These are phyloP conservation scores for Tetrahymena thermophila DNA, from an alignment of 73 alveolate genomes.

Conservation along the genomic window DNA sequence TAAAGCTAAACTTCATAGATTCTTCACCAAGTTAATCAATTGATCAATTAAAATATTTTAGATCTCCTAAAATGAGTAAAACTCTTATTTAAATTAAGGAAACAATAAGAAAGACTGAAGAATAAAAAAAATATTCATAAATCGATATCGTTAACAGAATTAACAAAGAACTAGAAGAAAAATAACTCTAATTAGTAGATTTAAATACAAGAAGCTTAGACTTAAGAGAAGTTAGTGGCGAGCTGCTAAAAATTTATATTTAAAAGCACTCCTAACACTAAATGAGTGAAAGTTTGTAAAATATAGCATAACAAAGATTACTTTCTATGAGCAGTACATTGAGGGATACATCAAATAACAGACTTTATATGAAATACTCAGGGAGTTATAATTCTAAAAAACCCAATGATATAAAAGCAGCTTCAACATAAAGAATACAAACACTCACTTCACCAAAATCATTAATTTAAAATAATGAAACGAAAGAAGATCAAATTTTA, in stretches of 20 bases:
- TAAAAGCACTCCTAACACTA: background rate
- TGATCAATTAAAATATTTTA: background rate
- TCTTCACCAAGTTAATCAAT: background rate
- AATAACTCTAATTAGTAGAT: background rate
- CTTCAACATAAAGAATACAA: background rate
- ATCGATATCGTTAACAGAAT: background rate
- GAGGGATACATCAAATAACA: background rate
- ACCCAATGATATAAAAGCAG: background rate
- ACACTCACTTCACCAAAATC: background rate
- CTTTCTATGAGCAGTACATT: background rate
- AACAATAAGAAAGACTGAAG: background rate
- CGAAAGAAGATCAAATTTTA: background rate
- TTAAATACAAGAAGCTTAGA: background rate
- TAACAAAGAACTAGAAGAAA: background rate
- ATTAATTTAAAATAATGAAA: background rate
- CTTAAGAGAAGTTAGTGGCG: background rate
- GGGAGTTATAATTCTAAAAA: background rate
- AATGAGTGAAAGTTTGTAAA: background rate
- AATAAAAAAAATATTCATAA: background rate
- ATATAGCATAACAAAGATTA: background rate
- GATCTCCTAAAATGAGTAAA: background rate
- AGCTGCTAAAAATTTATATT: background rate
- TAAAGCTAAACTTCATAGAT: background rate
- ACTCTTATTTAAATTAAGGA: background rate
- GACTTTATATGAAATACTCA: background rate